Evolutionary conservation across 345 rosid species (phyloP).

Genomic region (Odontarrhena argentea): DNA sequence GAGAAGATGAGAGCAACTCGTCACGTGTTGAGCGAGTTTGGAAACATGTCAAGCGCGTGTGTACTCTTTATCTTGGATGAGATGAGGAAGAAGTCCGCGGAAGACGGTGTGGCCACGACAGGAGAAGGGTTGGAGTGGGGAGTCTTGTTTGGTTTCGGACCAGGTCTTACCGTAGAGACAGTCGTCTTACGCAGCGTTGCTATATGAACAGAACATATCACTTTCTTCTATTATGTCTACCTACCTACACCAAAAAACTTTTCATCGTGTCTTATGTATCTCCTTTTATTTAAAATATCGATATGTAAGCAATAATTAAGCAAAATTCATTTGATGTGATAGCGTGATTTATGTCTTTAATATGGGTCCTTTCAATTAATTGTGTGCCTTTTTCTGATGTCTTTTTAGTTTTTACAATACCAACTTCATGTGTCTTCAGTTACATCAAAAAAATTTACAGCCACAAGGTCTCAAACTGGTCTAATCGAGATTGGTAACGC

Average conservation of each 20-base stretch:
- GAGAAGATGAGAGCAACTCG: slow-evolving; percentile 66
- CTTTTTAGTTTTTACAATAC: slow-evolving; percentile 9
- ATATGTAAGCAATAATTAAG: slow-evolving; percentile 18
- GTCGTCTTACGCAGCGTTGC: slow-evolving; percentile 70
- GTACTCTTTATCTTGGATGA: slow-evolving; percentile 77
- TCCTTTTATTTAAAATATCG: not conserved
- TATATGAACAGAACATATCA: slow-evolving; percentile 11
- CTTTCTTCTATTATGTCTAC: slow-evolving; percentile 14
- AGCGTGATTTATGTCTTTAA: not conserved
- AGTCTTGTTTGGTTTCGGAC: slow-evolving; percentile 79
- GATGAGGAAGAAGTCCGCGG: slow-evolving; percentile 62
- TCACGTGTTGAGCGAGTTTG: slow-evolving; percentile 65
- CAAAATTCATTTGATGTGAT: slow-evolving; percentile 25
- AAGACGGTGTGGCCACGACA: slow-evolving; percentile 60
- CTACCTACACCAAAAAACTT: slow-evolving; percentile 20
- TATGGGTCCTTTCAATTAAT: slow-evolving; percentile 14
- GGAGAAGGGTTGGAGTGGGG: slow-evolving; percentile 93
- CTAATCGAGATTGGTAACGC: slow-evolving; percentile 1
- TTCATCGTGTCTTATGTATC: slow-evolving; percentile 10
- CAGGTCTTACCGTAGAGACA: slow-evolving; percentile 85
- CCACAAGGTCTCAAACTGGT: slow-evolving; percentile 32
- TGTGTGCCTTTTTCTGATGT: not conserved
- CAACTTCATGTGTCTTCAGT: not conserved
- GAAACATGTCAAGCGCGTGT: slow-evolving; percentile 87
- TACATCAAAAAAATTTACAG: slow-evolving; percentile 18